Evolutionary conservation across 345 rosid genomes (phyloP).

Genomic region (Cardamine resedifolia): DNA sequence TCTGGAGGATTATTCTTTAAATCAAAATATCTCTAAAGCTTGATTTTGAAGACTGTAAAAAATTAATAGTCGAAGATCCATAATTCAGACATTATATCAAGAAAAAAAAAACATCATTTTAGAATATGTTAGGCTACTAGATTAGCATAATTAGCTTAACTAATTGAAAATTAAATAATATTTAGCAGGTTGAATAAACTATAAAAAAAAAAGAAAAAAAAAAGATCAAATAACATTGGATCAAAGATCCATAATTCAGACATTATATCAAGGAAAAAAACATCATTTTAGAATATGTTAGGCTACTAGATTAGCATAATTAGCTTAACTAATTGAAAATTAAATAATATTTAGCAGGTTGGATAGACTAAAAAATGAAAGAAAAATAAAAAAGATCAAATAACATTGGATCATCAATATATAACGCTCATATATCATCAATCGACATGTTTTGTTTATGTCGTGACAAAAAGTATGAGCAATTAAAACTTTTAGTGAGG

Average conservation of each 20-base stretch:
- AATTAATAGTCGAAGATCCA: no score
- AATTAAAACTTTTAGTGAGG: not conserved
- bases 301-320: not conserved
- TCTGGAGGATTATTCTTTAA: no score
- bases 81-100: no score
- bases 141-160: not conserved
- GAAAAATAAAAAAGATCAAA: not conserved
- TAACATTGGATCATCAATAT: not conserved
- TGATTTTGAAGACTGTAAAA: no score
- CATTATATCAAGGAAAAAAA: no score
- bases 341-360: not conserved
- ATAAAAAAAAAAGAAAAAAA: no score
- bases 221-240: no score
- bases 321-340: not conserved
- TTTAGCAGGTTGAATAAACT: no score
- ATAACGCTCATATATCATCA: not conserved
- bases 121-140: not conserved
- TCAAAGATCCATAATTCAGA: no score
- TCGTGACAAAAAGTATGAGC: conserved; percentile 34
- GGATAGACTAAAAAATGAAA: not conserved
- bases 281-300: not conserved
- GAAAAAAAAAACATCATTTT: no score
- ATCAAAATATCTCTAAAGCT: no score
- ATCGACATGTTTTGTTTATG: conserved; percentile 11
- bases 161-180: no score